Evolutionary conservation across 2,329 filamentous ascomycete genomes (phyloP).

Genomic region (Celoporthe dispersa): DNA sequence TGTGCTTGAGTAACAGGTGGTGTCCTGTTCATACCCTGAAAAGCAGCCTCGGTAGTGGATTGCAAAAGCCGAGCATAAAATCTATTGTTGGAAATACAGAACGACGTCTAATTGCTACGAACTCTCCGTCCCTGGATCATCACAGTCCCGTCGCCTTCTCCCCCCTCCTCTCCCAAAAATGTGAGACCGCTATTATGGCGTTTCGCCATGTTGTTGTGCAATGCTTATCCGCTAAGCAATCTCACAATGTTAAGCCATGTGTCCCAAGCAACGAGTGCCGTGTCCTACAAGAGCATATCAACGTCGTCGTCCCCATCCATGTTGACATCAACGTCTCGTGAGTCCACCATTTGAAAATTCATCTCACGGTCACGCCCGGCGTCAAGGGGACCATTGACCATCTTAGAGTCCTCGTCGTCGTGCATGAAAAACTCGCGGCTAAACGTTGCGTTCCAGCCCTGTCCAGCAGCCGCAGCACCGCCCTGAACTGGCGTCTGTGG

Average conservation of each 20-base stretch:
- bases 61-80: not conserved
- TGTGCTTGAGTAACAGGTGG: not conserved
- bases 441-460: not conserved
- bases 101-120: not conserved
- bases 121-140: too few relatives aligned
- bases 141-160: too few relatives aligned
- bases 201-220: not conserved
- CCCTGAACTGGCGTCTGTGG: not conserved
- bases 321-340: not conserved
- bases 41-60: not conserved
- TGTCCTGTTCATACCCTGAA: not conserved
- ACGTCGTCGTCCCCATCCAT: not conserved
- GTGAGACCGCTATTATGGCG: not conserved
- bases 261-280: not conserved
- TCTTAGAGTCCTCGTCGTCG: not conserved
- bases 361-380: not conserved
- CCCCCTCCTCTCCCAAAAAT: not conserved
- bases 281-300: not conserved
- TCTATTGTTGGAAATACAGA: too few relatives aligned
- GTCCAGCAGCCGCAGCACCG: not conserved
- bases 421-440: not conserved
- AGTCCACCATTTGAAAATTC: not conserved
- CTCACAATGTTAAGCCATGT: not conserved
- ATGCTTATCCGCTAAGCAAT: not conserved
- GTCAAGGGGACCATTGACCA: not conserved